These are phyloP conservation scores for Arthromyces matolae DNA, from an alignment of 768 basidiomycete genomes.

Conservation along the genomic window DNA sequence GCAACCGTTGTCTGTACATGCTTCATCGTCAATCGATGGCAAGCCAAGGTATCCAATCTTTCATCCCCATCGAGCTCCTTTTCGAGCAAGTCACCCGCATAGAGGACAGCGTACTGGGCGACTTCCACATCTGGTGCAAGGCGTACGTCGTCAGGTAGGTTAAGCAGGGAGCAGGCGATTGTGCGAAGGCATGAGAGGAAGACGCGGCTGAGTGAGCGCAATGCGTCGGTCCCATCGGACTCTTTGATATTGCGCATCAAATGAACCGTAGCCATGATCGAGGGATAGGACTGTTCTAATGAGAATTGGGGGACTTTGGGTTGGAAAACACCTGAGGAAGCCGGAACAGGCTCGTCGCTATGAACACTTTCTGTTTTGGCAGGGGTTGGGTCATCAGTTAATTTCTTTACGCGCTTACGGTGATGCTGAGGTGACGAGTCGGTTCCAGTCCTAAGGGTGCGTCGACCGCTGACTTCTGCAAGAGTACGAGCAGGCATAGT, in stretches of 20 bases:
- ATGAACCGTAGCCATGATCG: slow-evolving; percentile 27
- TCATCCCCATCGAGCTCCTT: slow-evolving; percentile 5
- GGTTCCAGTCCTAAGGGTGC: neutral
- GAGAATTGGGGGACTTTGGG: slow-evolving; percentile 20
- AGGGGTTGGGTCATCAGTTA: slow-evolving; percentile 5
- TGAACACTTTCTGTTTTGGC: slow-evolving; percentile 21
- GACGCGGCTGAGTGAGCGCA: slow-evolving; percentile 14
- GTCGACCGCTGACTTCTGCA: slow-evolving; percentile 11
- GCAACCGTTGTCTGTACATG: slow-evolving; percentile 29
- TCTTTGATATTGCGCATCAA: slow-evolving; percentile 24
- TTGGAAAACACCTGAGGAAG: slow-evolving; percentile 17
- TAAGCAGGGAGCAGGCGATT: slow-evolving; percentile 15
- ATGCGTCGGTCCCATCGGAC: slow-evolving; percentile 4
- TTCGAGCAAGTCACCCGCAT: slow-evolving; percentile 11
- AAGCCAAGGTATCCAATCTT: neutral
- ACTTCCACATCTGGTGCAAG: slow-evolving; percentile 12
- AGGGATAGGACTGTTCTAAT: slow-evolving; percentile 33
- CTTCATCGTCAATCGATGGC: slow-evolving; percentile 13
- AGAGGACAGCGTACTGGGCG: slow-evolving; percentile 14
- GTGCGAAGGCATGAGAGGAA: slow-evolving; percentile 16
- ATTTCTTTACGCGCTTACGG: slow-evolving; percentile 9
- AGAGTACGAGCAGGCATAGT: slow-evolving; percentile 7
- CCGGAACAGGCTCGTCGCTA: slow-evolving; percentile 23
- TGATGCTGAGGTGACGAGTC: neutral
- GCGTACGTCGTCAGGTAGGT: slow-evolving; percentile 13